Percentiles rank a stretch among this genome's conserved stretches.
phyloP scores from a whole-genome alignment of 805 yeast genomes.

The Soucietia sequanensis region DNA sequence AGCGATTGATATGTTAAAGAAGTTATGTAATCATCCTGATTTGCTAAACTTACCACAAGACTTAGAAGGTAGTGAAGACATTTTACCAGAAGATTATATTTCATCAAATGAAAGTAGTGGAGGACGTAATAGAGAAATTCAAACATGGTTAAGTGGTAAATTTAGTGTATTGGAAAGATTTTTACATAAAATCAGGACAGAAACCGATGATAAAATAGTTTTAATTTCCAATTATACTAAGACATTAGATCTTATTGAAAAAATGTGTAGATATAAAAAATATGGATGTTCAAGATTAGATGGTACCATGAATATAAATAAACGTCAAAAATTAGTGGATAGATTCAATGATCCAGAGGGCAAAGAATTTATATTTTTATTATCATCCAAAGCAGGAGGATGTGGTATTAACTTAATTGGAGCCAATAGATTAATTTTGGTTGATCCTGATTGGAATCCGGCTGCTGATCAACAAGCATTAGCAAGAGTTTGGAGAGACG shows the following conservation, averaged over 20 bases:
- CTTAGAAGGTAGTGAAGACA: conserved; percentile 60
- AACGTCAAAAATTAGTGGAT: conserved; percentile 91
- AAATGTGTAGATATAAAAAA: conserved; percentile 69
- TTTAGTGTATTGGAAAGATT: conserved; percentile 83
- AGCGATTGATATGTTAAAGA: conserved; percentile 85
- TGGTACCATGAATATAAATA: conserved; percentile 89
- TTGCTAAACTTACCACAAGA: conserved; percentile 74
- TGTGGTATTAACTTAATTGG: conserved; percentile 98
- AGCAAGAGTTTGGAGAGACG: conserved; percentile 99
- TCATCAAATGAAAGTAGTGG: conserved; percentile 35
- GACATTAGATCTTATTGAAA: conserved; percentile 87
- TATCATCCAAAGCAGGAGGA: conserved; percentile 97
- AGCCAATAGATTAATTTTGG: conserved; percentile 81
- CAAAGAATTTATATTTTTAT: conserved; percentile 79
- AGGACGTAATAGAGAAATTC: conserved; percentile 70
- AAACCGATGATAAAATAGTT: conserved; percentile 93
- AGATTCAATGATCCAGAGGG: conserved; percentile 87
- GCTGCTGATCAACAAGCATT: conserved; percentile 98
- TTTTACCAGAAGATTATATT: conserved; percentile 75
- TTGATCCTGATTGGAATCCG: conserved; percentile 98
- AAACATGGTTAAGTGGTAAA: conserved; percentile 83
- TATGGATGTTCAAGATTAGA: conserved; percentile 84
- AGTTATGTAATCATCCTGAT: conserved; percentile 93
- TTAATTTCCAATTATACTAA: conserved; percentile 93
- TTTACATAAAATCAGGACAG: conserved; percentile 67